Percentiles rank a stretch among this genome's conserved stretches.
Evolutionary conservation across 257 asterid genomes (phyloP).

Genomic region (Petunia secreta): DNA sequence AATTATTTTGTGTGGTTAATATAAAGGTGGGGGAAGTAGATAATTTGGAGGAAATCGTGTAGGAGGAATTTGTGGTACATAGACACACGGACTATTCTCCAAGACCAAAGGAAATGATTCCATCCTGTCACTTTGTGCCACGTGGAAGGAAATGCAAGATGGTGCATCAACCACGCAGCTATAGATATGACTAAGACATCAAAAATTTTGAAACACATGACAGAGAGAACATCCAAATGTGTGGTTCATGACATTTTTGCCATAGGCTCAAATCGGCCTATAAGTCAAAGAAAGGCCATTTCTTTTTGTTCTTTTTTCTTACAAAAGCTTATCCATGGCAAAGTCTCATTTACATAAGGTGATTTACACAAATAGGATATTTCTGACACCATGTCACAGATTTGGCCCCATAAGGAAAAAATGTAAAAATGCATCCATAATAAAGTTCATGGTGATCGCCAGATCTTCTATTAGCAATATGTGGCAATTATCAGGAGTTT

Average conservation of each 20-base stretch:
- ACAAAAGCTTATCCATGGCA: neutral
- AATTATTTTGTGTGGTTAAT: neutral
- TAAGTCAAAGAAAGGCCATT: neutral
- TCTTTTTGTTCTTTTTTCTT: neutral
- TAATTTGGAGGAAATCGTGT: slow-evolving; percentile 8
- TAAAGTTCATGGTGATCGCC: too few species aligned
- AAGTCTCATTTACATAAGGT: too few species aligned
- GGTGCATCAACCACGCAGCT: slow-evolving; percentile 31
- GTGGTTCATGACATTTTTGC: slow-evolving; percentile 1
- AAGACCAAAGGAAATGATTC: slow-evolving; percentile 27
- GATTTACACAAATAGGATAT: too few species aligned
- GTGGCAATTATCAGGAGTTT: too few species aligned
- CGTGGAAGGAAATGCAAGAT: slow-evolving; percentile 28
- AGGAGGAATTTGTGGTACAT: slow-evolving; percentile 36
- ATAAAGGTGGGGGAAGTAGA: neutral
- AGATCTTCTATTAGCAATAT: too few species aligned
- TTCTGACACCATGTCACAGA: too few species aligned
- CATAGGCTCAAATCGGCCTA: neutral
- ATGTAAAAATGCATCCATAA: too few species aligned
- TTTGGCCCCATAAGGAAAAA: too few species aligned
- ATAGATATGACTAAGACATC: neutral
- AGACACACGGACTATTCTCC: slow-evolving; percentile 21
- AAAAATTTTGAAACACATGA: neutral
- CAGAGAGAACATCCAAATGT: neutral
- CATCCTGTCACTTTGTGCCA: slow-evolving; percentile 39